phyloP scores from a whole-genome alignment of 352 stramenopile species.

The Phytophthora sojae region DNA sequence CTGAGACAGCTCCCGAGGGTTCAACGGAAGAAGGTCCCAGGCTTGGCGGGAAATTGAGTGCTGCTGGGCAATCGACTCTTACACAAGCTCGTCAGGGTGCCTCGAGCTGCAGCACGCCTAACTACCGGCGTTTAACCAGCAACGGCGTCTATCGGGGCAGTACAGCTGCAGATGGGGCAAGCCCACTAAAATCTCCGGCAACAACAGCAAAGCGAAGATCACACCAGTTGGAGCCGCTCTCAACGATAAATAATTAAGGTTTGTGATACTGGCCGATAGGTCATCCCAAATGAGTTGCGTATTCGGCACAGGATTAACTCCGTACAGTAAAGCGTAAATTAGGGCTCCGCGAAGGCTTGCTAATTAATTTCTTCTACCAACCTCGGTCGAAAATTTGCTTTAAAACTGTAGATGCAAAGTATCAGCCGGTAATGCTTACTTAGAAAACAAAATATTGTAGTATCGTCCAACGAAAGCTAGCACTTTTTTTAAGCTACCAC shows the following conservation, averaged over 20 bases:
- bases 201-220: constrained; percentile 60
- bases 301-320: too few relatives aligned
- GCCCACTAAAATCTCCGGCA: constrained; percentile 51
- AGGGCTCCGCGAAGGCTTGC: too few relatives aligned
- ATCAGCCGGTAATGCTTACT: too few relatives aligned
- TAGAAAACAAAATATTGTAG: too few relatives aligned
- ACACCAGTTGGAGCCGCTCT: constrained; percentile 58
- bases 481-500: too few relatives aligned
- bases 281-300: too few relatives aligned
- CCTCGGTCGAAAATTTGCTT: too few relatives aligned
- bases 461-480: too few relatives aligned
- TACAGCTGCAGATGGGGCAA: constrained; percentile 22
- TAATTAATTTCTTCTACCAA: too few relatives aligned
- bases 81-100: constrained; percentile 47
- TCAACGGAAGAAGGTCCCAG: constrained; percentile 19
- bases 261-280: too few relatives aligned
- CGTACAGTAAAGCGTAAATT: too few relatives aligned
- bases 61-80: constrained; percentile 41
- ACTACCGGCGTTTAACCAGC: constrained; percentile 26
- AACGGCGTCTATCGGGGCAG: constrained; percentile 32
- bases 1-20: constrained; percentile 46
- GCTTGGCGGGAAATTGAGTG: constrained; percentile 8
- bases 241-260: constrained; percentile 5
- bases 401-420: too few relatives aligned
- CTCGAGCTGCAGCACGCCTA: constrained; percentile 7